Evolutionary conservation across 2,329 filamentous ascomycete species (phyloP).

Genomic region (Pyrenochaeta sp.): DNA sequence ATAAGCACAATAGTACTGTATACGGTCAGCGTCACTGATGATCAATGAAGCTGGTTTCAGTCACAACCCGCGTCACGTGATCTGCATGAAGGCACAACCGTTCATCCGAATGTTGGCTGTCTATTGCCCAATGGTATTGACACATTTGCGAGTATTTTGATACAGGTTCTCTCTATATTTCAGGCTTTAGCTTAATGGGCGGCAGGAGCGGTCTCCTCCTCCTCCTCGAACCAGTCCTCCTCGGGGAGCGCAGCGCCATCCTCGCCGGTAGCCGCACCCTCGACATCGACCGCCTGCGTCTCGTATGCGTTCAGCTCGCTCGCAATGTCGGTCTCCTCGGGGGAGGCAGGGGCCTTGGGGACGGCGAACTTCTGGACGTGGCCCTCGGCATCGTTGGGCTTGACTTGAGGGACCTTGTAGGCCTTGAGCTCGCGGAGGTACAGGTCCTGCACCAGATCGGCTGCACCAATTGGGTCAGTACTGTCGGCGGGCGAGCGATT

Average conservation of each 20-base stretch:
- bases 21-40: no score
- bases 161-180: conserved; percentile 34
- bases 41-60: no score
- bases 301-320: conserved; percentile 94
- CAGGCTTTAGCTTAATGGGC: conserved; percentile 34
- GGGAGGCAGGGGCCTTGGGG: conserved; percentile 83
- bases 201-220: conserved; percentile 59
- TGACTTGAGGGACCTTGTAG: conserved; percentile 87
- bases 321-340: conserved; percentile 93
- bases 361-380: conserved; percentile 87
- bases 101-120: conserved; percentile 13
- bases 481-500: conserved; percentile 19
- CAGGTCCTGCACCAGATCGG: conserved; percentile 96
- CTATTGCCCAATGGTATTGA: conserved; percentile 43
- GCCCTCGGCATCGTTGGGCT: conserved; percentile 85
- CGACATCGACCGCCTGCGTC: conserved; percentile 89
- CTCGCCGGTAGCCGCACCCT: conserved; percentile 74
- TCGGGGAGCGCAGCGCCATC: conserved; percentile 67
- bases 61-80: conserved; percentile 35
- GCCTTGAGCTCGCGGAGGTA: conserved; percentile 95
- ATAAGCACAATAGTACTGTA: no score
- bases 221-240: conserved; percentile 85
- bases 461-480: conserved; percentile 61
- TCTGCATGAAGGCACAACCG: conserved; percentile 4
- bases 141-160: conserved; percentile 44